Evolutionary conservation across 257 asterid genomes (phyloP).

Genomic region (Primulina huaijiensis): DNA sequence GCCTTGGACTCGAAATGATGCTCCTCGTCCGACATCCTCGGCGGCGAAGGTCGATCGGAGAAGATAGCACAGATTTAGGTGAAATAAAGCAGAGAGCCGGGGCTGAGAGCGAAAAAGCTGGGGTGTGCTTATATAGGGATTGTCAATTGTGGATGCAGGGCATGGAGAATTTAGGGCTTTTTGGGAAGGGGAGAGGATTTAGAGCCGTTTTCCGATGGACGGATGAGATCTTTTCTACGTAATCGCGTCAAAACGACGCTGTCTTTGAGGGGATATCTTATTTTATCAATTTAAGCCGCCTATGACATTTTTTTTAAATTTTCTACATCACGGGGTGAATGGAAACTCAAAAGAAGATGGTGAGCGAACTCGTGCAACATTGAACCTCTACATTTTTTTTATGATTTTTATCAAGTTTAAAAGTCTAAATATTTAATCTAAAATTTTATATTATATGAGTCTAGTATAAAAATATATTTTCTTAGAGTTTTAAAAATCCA

Average conservation of each 20-base stretch:
- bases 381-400: too few relatives aligned
- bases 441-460: too few relatives aligned
- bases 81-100: neutral
- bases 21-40: slow-evolving; percentile 65
- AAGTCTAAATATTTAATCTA: too few relatives aligned
- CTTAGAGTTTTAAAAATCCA: too few relatives aligned
- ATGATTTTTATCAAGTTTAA: too few relatives aligned
- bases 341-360: too few relatives aligned
- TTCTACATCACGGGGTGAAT: too few relatives aligned
- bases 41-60: slow-evolving; percentile 13
- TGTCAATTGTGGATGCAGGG: neutral
- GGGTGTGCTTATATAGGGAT: slow-evolving; percentile 24
- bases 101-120: neutral
- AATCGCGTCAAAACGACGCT: slow-evolving; percentile 41
- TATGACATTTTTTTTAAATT: too few relatives aligned
- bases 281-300: slow-evolving; percentile 7
- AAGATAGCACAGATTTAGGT: neutral
- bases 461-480: too few relatives aligned
- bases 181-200: slow-evolving; percentile 19
- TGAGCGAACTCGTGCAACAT: too few relatives aligned
- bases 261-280: slow-evolving; percentile 20
- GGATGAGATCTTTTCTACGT: slow-evolving; percentile 27
- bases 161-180: slow-evolving; percentile 29
- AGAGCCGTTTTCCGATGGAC: slow-evolving; percentile 24
- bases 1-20: slow-evolving; percentile 66